Conservation (phyloP, 257 asterid genomes). For the Prunella vulgaris region DNA sequence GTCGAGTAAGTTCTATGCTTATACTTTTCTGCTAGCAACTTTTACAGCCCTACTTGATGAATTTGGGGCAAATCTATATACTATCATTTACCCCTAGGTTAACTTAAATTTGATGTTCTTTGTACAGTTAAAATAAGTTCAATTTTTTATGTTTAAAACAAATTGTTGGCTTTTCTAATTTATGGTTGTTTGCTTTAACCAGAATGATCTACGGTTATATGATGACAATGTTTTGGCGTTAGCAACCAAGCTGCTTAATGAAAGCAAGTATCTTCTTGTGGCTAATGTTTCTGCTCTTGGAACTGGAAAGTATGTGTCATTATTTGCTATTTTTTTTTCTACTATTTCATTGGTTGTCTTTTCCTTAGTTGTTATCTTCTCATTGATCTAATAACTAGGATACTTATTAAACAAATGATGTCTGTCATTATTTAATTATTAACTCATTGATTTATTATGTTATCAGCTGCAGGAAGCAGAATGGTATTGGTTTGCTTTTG, state of each 20-base stretch:
- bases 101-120: background rate
- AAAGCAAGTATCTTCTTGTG: conserved; percentile 55
- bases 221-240: conserved; percentile 39
- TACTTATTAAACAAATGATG: conserved; percentile 6
- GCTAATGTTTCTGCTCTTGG: conserved; percentile 60
- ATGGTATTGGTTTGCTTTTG: conserved; percentile 80
- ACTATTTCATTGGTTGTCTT: background rate
- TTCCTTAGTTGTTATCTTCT: background rate
- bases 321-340: background rate
- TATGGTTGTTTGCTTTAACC: conserved; percentile 15
- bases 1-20: too few species aligned
- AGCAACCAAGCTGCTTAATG: conserved; percentile 59
- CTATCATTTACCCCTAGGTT: background rate
- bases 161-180: conserved; percentile 10
- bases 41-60: too few species aligned
- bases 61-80: too few species aligned
- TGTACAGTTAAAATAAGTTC: background rate
- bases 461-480: conserved; percentile 81
- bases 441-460: conserved; percentile 14
- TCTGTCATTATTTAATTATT: conserved; percentile 4
- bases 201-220: conserved; percentile 55
- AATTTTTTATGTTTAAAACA: too few species aligned
- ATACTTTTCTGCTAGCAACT: too few species aligned
- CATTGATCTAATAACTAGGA: background rate
- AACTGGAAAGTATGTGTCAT: conserved; percentile 49